Percentiles rank a stretch among this genome's conserved stretches.
Evolutionary conservation across 2,329 filamentous ascomycete species (phyloP).

Genomic region (Fusarium continuum): DNA sequence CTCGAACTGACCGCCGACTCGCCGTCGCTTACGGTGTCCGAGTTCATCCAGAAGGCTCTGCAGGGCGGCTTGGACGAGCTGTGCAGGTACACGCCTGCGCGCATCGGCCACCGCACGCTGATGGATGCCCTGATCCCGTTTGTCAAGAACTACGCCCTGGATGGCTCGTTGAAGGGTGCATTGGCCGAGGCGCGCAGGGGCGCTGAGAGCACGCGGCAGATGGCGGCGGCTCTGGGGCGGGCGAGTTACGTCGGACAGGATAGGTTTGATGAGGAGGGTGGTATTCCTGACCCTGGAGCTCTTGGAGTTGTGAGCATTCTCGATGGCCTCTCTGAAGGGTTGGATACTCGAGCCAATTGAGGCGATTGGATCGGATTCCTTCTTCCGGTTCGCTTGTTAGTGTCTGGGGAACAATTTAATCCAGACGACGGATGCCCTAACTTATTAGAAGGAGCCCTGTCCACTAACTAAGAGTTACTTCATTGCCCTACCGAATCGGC

Average conservation of each 20-base stretch:
- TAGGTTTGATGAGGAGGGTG: slow-evolving; percentile 61
- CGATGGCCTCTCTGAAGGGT: slow-evolving; percentile 8
- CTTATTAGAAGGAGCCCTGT: not conserved
- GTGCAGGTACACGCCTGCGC: slow-evolving; percentile 72
- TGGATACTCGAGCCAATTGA: slow-evolving; percentile 1
- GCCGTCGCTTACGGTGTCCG: not conserved
- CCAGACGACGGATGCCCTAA: not conserved
- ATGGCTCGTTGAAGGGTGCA: slow-evolving; percentile 55
- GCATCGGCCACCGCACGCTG: slow-evolving; percentile 75
- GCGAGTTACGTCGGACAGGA: slow-evolving; percentile 80
- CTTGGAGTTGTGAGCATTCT: slow-evolving; percentile 41
- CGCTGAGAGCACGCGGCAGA: slow-evolving; percentile 74
- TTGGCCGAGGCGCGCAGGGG: slow-evolving; percentile 44
- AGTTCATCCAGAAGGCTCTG: slow-evolving; percentile 27
- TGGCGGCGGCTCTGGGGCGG: slow-evolving; percentile 77
- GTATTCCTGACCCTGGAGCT: slow-evolving; percentile 73
- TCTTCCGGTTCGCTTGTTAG: not conserved
- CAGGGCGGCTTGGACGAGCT: slow-evolving; percentile 34
- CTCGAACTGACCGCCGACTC: not conserved
- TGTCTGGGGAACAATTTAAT: not conserved
- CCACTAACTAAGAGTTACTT: not conserved
- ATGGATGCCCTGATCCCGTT: slow-evolving; percentile 79
- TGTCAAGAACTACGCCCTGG: slow-evolving; percentile 63
- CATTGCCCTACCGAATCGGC: not conserved
- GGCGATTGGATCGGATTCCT: not conserved